Evolutionary conservation across 2,329 filamentous ascomycete genomes (phyloP).

Genomic region (Colletotrichum tropicale): DNA sequence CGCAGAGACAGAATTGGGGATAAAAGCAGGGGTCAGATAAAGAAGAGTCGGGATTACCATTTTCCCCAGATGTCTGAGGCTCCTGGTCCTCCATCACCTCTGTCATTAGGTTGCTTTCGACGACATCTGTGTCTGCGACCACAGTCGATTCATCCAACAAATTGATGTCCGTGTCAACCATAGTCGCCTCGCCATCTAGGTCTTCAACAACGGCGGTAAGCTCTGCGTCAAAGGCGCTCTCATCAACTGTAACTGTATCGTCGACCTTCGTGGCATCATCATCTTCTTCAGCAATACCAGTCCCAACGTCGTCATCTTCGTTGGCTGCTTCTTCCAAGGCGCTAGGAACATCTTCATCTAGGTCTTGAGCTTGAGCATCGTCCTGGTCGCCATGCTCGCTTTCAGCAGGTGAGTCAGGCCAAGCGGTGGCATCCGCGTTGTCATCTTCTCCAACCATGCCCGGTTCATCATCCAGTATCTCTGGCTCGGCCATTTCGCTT

Average conservation of each 20-base stretch:
- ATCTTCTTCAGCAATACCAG: neutral
- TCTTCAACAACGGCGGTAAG: neutral
- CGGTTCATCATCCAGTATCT: slow-evolving; percentile 20
- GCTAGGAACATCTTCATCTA: neutral
- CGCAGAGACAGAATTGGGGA: slow-evolving; percentile 16
- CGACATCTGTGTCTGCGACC: neutral
- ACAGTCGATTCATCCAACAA: neutral
- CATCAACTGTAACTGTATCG: neutral
- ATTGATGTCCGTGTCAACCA: neutral
- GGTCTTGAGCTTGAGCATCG: neutral
- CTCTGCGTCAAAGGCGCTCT: neutral
- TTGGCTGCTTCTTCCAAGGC: neutral
- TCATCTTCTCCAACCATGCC: slow-evolving; percentile 20
- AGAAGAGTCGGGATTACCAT: slow-evolving; percentile 16
- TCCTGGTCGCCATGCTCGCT: slow-evolving; percentile 1
- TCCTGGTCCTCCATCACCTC: neutral
- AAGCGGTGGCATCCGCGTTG: slow-evolving; percentile 9
- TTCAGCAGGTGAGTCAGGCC: slow-evolving; percentile 9
- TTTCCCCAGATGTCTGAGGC: neutral
- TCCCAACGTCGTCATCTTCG: neutral
- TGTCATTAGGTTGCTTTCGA: neutral
- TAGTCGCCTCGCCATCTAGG: slow-evolving; percentile 1
- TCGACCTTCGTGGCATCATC: neutral
- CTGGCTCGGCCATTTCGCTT: slow-evolving; percentile 23
- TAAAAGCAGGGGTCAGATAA: neutral